Evolutionary conservation across 1,284 basidiomycete genomes (phyloP), one percentile per base, ranked within the genome.

Genomic region (Fomitiporia mediterranea): DNA sequence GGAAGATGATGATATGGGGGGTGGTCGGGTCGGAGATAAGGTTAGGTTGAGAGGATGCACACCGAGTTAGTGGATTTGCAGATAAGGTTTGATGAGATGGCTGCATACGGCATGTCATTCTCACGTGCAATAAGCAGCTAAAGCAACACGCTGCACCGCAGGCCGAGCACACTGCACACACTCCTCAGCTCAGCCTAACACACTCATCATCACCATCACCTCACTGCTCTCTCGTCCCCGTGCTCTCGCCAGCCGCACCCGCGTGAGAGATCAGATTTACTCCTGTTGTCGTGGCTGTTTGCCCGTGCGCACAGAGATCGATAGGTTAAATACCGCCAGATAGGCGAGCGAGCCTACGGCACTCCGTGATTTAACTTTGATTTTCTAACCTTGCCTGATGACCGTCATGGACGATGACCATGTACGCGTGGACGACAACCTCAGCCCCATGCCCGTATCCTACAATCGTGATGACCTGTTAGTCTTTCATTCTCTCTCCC

Each of bases 401-500:
- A 13, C 25, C 17, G n/a, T 34, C 52, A 54, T 54, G 52, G 52
- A 54, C 28, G 52, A 54, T 15, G 52, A 54, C 11, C 25, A 30
- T 8, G 28, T 17, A 30, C 52, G n/a, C 44, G 15, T 17, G 21
- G 44, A 53, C 37, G 34, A 51, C 17, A 35, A 53, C 21, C 35
- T 58, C 15, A 46, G 52, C 8, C 52, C 43, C 3, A 49, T 58
- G 23, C 57, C 57, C 17, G 38, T 37, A n/a, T 37, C 57, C 2
- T 58, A 58, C 44, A 53, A 58, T 27, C 57, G 57, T 25, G 57
- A 58, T 19, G 48, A 58, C 39, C 46, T 58, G 57, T 58, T 27
- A 58, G 57, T 51, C 13, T 50, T 27, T 55, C n/a, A 4, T 30
- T 25, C 19, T 43, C 25, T 42, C 25, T 55, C 15, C n/a, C 27